Conservation (phyloP, 139 green algal genomes). For the Volvox africanus region DNA sequence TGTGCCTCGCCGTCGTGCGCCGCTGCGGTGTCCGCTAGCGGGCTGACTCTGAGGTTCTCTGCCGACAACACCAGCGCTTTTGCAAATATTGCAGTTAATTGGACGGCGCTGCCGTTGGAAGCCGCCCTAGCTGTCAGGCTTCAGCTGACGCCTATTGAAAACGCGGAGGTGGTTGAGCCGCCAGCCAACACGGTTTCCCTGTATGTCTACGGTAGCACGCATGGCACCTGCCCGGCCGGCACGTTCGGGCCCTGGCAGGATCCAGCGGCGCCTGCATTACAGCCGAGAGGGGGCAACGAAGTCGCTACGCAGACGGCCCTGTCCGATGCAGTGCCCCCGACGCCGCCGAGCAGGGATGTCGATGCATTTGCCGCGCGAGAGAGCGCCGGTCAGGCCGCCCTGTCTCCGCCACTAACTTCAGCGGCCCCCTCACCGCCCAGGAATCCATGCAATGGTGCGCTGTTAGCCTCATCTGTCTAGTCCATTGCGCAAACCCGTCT, state of each 20-base stretch:
- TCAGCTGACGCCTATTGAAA: not conserved
- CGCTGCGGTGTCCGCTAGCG: not conserved
- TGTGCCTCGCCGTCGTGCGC: not conserved
- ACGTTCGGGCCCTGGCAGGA: constrained; percentile 10
- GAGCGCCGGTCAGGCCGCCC: not conserved
- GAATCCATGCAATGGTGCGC: constrained; percentile 4
- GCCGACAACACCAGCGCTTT: not conserved
- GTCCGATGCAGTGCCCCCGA: too few relatives aligned
- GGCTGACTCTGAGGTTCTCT: not conserved
- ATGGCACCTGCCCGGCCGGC: constrained; percentile 28
- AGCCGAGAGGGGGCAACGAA: too few relatives aligned
- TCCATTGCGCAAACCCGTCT: too few relatives aligned
- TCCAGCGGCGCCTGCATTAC: not conserved
- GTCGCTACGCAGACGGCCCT: too few relatives aligned
- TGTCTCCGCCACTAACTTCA: not conserved
- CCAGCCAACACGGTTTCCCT: not conserved
- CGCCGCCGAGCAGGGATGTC: too few relatives aligned
- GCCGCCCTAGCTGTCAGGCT: not conserved
- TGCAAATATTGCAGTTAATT: not conserved
- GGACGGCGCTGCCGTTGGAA: not conserved
- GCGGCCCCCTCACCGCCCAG: not conserved
- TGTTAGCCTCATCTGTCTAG: too few relatives aligned
- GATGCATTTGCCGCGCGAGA: too few relatives aligned
- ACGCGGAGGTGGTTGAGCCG: not conserved
- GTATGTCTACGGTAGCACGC: constrained; percentile 24